Evolutionary conservation across 805 yeast genomes (phyloP).

Genomic region (Ogataea sp.): DNA sequence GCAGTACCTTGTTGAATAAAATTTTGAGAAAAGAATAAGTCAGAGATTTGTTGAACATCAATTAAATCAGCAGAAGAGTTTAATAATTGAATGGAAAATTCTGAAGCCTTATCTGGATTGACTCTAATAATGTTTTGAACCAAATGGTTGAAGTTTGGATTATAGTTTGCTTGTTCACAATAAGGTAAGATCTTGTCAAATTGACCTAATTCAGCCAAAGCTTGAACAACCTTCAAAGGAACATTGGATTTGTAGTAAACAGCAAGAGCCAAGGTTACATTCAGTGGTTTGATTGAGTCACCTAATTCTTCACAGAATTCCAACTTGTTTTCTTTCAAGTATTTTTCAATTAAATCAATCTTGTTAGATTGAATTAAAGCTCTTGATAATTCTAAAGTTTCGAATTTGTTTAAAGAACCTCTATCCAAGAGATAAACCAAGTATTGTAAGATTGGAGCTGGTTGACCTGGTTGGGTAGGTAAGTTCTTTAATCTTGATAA

Average conservation of each 20-base stretch:
- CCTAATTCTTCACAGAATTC: conserved; percentile 96
- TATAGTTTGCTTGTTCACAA: conserved; percentile 80
- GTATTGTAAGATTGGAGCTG: conserved; percentile 89
- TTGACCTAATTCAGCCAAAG: conserved; percentile 92
- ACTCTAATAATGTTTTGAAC: conserved; percentile 86
- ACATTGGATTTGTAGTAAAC: conserved; percentile 79
- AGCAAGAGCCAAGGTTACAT: conserved; percentile 78
- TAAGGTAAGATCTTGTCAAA: conserved; percentile 93
- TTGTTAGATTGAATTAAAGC: conserved; percentile 96
- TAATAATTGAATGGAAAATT: conserved; percentile 84
- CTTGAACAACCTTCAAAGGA: conserved; percentile 83
- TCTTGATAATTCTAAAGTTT: conserved; percentile 88
- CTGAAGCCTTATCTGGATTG: conserved; percentile 97
- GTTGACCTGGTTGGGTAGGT: conserved; percentile 89
- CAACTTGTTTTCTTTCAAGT: conserved; percentile 92
- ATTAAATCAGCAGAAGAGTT: conserved; percentile 52
- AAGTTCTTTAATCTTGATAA: conserved; percentile 85
- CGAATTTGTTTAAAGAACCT: conserved; percentile 87
- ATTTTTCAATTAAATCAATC: conserved; percentile 87
- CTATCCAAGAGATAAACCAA: conserved; percentile 86
- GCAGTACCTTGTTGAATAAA: conserved; percentile 97
- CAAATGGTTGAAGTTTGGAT: conserved; percentile 84
- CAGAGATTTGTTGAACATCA: conserved; percentile 85
- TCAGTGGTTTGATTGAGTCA: conserved; percentile 87
- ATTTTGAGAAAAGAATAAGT: conserved; percentile 90